Conservation (phyloP, 495 filamentous ascomycete genomes). For the Trichoderma reesei region DNA sequence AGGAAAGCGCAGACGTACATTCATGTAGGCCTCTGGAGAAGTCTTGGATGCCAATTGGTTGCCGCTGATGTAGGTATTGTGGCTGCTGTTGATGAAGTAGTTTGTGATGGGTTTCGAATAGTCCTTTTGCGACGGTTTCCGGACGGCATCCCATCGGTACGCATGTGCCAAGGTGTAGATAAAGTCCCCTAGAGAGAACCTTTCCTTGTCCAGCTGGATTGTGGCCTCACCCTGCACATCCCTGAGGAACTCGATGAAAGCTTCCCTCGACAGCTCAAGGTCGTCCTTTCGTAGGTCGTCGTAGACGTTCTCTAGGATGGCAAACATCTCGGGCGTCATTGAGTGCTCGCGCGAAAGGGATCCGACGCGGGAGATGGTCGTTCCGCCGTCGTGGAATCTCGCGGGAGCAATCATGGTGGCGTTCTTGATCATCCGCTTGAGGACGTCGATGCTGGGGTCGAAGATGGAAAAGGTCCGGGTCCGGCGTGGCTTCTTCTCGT, state of each 20-base stretch:
- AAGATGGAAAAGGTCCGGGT: slow-evolving; percentile 10
- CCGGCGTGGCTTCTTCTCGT: slow-evolving; percentile 4
- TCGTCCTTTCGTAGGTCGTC: slow-evolving; percentile 20
- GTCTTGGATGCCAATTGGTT: slow-evolving; percentile 77
- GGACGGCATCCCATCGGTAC: slow-evolving; percentile 26
- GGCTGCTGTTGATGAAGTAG: slow-evolving; percentile 85
- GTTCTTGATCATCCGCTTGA: slow-evolving; percentile 6
- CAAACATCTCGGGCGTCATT: background rate
- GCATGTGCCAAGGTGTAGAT: slow-evolving; percentile 28
- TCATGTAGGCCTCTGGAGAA: slow-evolving; percentile 70
- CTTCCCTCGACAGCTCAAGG: slow-evolving; percentile 21
- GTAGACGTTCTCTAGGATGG: slow-evolving; percentile 20
- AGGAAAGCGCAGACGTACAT: slow-evolving; percentile 33
- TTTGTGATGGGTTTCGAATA: slow-evolving; percentile 56
- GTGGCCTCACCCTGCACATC: slow-evolving; percentile 26
- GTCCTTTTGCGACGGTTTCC: slow-evolving; percentile 25
- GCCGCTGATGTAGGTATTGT: slow-evolving; percentile 78
- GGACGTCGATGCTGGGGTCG: background rate
- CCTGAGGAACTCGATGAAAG: slow-evolving; percentile 29
- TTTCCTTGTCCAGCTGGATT: slow-evolving; percentile 18
- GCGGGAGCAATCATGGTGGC: background rate
- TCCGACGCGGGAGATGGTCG: background rate
- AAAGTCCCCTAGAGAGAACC: slow-evolving; percentile 33
- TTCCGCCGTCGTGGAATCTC: background rate
- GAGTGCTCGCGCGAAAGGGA: background rate